Evolutionary conservation across 1,284 basidiomycete genomes (phyloP).

Genomic region (Sutorius eximius): DNA sequence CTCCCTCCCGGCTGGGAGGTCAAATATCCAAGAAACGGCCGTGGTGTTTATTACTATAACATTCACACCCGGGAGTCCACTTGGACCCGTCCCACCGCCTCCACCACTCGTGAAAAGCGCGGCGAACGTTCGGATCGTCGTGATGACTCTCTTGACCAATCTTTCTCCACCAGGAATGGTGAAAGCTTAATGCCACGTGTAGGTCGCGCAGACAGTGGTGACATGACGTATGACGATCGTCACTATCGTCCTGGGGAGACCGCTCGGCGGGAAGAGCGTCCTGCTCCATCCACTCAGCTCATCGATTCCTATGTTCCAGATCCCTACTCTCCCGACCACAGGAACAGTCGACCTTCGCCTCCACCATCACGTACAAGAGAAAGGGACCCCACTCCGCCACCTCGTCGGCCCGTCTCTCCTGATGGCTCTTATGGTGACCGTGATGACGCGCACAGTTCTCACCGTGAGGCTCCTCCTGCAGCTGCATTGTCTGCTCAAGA

Average conservation of each 20-base stretch:
- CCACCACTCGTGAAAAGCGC: constrained; percentile 24
- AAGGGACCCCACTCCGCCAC: constrained; percentile 19
- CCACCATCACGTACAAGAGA: constrained; percentile 26
- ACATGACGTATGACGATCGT: constrained; percentile 53
- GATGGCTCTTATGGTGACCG: constrained; percentile 24
- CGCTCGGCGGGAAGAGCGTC: constrained; percentile 32
- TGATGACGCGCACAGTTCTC: constrained; percentile 26
- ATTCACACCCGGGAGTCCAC: constrained; percentile 55
- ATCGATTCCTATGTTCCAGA: constrained; percentile 37
- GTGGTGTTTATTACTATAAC: constrained; percentile 61
- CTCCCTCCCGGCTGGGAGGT: constrained; percentile 65
- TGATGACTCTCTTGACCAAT: constrained; percentile 30
- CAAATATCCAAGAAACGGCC: constrained; percentile 48
- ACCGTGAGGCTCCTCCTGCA: constrained; percentile 30
- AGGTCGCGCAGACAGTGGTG: constrained; percentile 31
- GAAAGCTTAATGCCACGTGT: constrained; percentile 26
- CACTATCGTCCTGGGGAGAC: constrained; percentile 57
- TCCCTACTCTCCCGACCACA: constrained; percentile 27
- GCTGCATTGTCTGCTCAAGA: constrained; percentile 22
- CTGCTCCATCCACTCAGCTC: constrained; percentile 23
- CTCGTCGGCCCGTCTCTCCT: constrained; percentile 24
- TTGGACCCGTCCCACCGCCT: constrained; percentile 54
- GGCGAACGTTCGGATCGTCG: constrained; percentile 25
- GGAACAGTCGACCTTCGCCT: constrained; percentile 22
- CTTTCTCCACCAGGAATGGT: constrained; percentile 25